These are phyloP conservation scores for Sonneratia caseolaris DNA, from an alignment of 345 rosid genomes.

Conservation along the genomic window DNA sequence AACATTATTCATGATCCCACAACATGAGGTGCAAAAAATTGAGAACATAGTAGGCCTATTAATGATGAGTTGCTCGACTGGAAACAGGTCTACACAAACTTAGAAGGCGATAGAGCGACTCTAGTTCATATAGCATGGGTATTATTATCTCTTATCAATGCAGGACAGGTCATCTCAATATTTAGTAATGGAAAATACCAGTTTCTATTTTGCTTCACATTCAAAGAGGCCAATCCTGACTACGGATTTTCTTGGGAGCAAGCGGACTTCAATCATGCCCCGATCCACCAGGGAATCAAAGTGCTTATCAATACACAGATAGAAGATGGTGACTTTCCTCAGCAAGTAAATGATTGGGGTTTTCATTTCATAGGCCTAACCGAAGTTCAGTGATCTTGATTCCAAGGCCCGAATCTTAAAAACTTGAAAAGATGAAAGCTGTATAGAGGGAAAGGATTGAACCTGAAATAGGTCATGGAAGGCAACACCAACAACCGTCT, in stretches of 20 bases:
- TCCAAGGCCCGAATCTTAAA: not conserved
- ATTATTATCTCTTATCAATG: slow-evolving; percentile 31
- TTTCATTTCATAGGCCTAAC: not conserved
- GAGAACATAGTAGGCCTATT: not conserved
- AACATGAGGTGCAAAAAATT: too few relatives aligned
- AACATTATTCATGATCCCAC: not conserved
- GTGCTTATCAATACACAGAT: slow-evolving; percentile 36
- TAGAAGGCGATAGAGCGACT: slow-evolving; percentile 26
- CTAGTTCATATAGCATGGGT: slow-evolving; percentile 49
- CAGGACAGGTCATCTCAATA: slow-evolving; percentile 26
- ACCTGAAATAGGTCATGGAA: too few relatives aligned
- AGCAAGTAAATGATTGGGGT: slow-evolving; percentile 19
- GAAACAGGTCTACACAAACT: slow-evolving; percentile 28
- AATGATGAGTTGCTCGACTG: not conserved
- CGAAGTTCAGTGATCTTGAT: not conserved
- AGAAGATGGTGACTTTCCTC: slow-evolving; percentile 56
- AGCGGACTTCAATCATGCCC: slow-evolving; percentile 21
- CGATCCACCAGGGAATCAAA: slow-evolving; percentile 33
- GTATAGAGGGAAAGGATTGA: too few relatives aligned
- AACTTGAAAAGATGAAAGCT: too few relatives aligned
- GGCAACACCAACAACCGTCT: too few relatives aligned
- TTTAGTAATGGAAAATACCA: not conserved
- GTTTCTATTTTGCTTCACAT: not conserved
- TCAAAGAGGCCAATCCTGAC: not conserved
- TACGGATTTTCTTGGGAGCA: not conserved